A percentile compares a stretch with the other conserved stretches of the same genome.
These are phyloP conservation scores for Lunularia cruciata DNA, from an alignment of 225 moss, liverwort and hornwort species.

Conservation along the genomic window DNA sequence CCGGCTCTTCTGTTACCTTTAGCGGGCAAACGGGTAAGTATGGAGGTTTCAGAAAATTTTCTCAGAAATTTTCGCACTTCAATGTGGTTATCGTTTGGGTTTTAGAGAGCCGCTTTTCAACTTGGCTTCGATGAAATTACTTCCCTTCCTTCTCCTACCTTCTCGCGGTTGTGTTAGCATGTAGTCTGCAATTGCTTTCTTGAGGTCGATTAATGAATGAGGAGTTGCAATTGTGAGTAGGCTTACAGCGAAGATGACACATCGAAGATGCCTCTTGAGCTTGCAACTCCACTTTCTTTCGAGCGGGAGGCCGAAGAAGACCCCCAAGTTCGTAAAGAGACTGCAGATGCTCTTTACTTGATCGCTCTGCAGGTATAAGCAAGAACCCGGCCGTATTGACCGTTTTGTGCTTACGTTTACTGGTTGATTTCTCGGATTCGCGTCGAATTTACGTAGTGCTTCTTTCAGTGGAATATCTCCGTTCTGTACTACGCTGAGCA, in stretches of 20 bases:
- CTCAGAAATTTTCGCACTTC: neutral
- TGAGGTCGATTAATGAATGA: neutral
- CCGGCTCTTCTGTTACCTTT: slow-evolving; percentile 84
- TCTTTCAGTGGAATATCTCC: too few species aligned
- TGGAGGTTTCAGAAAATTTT: neutral
- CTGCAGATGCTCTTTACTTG: slow-evolving; percentile 92
- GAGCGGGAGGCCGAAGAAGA: slow-evolving; percentile 75
- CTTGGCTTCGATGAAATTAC: neutral
- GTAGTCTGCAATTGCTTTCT: too few species aligned
- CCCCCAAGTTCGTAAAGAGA: slow-evolving; percentile 81
- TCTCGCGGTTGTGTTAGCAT: too few species aligned
- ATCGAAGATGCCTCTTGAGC: slow-evolving; percentile 75
- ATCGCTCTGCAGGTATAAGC: slow-evolving; percentile 60
- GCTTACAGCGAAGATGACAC: slow-evolving; percentile 73
- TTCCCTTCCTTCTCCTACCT: too few species aligned
- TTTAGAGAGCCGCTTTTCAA: neutral
- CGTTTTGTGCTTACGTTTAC: too few species aligned
- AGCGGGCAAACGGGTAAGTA: slow-evolving; percentile 57
- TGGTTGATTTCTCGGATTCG: too few species aligned
- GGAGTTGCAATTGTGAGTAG: slow-evolving; percentile 9
- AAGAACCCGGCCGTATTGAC: too few species aligned
- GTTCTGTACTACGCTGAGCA: too few species aligned
- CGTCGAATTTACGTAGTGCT: too few species aligned
- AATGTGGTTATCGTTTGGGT: neutral
- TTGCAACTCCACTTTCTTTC: slow-evolving; percentile 82